These are phyloP conservation scores for Lentinula raphanica DNA, from an alignment of 768 basidiomycete genomes.

Conservation along the genomic window DNA sequence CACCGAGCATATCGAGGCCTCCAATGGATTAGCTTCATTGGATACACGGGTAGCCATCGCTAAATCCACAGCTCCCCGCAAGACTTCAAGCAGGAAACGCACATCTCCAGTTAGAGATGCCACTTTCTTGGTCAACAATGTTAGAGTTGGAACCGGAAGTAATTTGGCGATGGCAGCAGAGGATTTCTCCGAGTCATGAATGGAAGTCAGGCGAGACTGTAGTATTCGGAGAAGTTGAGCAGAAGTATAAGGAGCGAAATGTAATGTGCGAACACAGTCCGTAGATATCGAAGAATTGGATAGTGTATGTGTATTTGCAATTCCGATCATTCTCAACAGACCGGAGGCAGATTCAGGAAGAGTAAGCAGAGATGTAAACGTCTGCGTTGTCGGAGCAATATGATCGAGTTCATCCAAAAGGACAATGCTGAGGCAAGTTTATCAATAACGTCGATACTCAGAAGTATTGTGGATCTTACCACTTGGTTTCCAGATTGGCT, in stretches of 20 bases:
- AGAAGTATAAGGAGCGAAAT: slow-evolving; percentile 78
- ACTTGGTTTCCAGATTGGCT: slow-evolving; percentile 42
- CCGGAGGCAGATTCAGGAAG: slow-evolving; percentile 51
- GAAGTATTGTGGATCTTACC: slow-evolving; percentile 29
- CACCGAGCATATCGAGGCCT: slow-evolving; percentile 34
- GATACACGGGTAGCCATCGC: slow-evolving; percentile 34
- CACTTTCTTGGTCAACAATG: slow-evolving; percentile 72
- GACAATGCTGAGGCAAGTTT: slow-evolving; percentile 48
- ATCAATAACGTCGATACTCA: background rate
- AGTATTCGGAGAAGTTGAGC: slow-evolving; percentile 67
- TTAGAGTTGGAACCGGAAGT: slow-evolving; percentile 58
- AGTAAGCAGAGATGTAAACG: slow-evolving; percentile 60
- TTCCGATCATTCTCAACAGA: slow-evolving; percentile 68
- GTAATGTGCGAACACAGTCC: slow-evolving; percentile 54
- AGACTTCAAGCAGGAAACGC: slow-evolving; percentile 71
- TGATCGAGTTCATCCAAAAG: slow-evolving; percentile 88
- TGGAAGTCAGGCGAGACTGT: slow-evolving; percentile 51
- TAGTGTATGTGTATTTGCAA: slow-evolving; percentile 87
- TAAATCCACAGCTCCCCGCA: slow-evolving; percentile 74
- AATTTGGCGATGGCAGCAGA: slow-evolving; percentile 41
- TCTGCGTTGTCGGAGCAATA: slow-evolving; percentile 55
- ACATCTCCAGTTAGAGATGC: slow-evolving; percentile 83
- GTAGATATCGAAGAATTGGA: slow-evolving; percentile 45
- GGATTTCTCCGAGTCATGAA: slow-evolving; percentile 34
- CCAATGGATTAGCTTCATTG: slow-evolving; percentile 14